phyloP scores from a whole-genome alignment of 2,329 filamentous ascomycete species.

The Phaeosphaeriaceae sp. region DNA sequence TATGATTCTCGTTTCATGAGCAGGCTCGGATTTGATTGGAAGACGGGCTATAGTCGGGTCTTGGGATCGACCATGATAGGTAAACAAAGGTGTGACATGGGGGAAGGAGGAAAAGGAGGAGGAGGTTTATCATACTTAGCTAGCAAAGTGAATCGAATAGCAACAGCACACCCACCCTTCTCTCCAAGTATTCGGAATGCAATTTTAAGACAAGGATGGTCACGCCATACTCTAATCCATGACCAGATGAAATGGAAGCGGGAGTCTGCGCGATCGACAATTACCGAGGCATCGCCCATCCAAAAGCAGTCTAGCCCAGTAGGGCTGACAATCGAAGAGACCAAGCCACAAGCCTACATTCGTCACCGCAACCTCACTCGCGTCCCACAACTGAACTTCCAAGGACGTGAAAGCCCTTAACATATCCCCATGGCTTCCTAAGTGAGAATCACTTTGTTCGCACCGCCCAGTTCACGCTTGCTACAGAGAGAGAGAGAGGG shows the following conservation, averaged over 20 bases:
- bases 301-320: constrained; percentile 19
- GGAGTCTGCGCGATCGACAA: background rate
- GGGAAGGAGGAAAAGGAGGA: background rate
- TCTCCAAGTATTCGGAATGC: background rate
- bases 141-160: constrained; percentile 18
- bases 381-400: constrained; percentile 24
- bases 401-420: constrained; percentile 27
- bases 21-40: constrained; percentile 1
- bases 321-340: constrained; percentile 25
- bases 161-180: background rate
- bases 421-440: constrained; percentile 3
- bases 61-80: constrained; percentile 4
- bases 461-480: background rate
- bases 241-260: background rate
- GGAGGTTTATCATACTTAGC: constrained; percentile 9
- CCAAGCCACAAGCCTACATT: constrained; percentile 8
- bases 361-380: constrained; percentile 29
- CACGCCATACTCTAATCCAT: background rate
- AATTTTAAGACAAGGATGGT: background rate
- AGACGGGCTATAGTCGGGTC: no score
- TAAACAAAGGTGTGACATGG: constrained; percentile 25
- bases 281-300: constrained; percentile 11
- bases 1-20: constrained; percentile 21
- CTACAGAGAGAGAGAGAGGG: constrained; percentile 20
- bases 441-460: background rate